These are phyloP conservation scores for Hypoxylon sp. DNA, from an alignment of 2,329 filamentous ascomycete genomes.

Conservation along the genomic window DNA sequence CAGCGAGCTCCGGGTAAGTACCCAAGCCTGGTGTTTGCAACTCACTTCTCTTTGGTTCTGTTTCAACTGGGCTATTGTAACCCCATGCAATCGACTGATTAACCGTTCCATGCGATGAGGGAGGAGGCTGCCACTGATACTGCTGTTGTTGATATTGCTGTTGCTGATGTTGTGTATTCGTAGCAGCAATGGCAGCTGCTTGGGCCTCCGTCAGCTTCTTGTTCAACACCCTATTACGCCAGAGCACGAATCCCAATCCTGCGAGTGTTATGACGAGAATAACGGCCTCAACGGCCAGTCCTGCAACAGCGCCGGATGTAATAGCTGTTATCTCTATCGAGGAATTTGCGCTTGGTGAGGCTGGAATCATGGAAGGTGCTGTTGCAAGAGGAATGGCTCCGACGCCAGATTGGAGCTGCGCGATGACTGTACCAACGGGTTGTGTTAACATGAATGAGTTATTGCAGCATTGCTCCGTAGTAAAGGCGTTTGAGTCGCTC, in stretches of 20 bases:
- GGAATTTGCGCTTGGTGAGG: constrained; percentile 3
- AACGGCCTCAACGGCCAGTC: constrained; percentile 36
- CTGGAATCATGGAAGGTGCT: constrained; percentile 5
- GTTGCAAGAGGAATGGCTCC: constrained; percentile 39
- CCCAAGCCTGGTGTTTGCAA: constrained; percentile 14
- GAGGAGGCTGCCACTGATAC: constrained; percentile 37
- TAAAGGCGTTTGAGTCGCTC: constrained; percentile 34
- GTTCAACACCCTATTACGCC: constrained; percentile 32
- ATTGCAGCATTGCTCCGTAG: constrained; percentile 38
- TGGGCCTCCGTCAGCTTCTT: constrained; percentile 30
- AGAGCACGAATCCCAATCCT: constrained; percentile 31
- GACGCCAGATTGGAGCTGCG: constrained; percentile 37
- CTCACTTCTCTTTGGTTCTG: constrained; percentile 29
- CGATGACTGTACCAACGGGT: constrained; percentile 42
- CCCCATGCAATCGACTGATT: constrained; percentile 12
- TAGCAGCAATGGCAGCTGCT: constrained; percentile 22
- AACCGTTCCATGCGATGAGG: constrained; percentile 22
- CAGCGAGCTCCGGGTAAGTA: constrained; percentile 31
- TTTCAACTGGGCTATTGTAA: constrained; percentile 26
- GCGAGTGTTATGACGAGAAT: constrained; percentile 25
- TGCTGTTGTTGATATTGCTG: constrained; percentile 23
- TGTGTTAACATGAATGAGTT: constrained; percentile 39
- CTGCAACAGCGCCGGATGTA: constrained; percentile 35
- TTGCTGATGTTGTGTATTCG: constrained; percentile 19
- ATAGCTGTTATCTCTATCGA: constrained; percentile 14